phyloP scores from a whole-genome alignment of 2,329 filamentous ascomycete genomes.

The Alternaria arbusti region DNA sequence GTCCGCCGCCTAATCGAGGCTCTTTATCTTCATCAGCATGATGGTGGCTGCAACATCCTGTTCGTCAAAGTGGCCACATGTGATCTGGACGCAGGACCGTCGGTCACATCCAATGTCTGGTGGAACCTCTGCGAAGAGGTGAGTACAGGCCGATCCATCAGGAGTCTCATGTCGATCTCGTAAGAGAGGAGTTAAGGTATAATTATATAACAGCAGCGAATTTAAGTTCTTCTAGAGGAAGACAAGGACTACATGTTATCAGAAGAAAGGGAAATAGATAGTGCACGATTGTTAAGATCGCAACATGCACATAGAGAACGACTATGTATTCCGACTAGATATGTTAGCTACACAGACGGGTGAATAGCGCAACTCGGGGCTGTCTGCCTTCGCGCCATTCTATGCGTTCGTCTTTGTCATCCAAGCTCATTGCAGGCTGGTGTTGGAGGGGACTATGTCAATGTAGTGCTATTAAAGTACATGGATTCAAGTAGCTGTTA shows the following conservation, averaged over 20 bases:
- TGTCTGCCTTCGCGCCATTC: not conserved
- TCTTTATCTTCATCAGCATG: not conserved
- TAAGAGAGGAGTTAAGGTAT: not conserved
- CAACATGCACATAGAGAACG: not conserved
- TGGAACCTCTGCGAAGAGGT: not conserved
- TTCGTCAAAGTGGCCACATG: not conserved
- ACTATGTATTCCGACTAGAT: not conserved
- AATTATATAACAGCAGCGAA: not conserved
- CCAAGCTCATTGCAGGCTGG: not conserved
- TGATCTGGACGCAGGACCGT: not conserved
- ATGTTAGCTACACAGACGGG: not conserved
- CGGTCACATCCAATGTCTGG: not conserved
- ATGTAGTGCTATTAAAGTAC: not conserved
- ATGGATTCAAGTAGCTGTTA: not conserved
- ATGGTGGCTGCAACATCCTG: not conserved
- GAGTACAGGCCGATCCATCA: not conserved
- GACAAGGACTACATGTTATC: not conserved
- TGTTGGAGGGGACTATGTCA: not conserved
- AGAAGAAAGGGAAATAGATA: not conserved
- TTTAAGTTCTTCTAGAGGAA: not conserved
- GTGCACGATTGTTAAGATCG: not conserved
- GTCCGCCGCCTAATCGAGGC: not conserved
- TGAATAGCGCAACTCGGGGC: not conserved
- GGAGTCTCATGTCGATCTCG: not conserved
- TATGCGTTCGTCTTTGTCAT: not conserved